Evolutionary conservation across 192 early-diverging fungal genomes (phyloP).

Genomic region (Podochytrium sp.): DNA sequence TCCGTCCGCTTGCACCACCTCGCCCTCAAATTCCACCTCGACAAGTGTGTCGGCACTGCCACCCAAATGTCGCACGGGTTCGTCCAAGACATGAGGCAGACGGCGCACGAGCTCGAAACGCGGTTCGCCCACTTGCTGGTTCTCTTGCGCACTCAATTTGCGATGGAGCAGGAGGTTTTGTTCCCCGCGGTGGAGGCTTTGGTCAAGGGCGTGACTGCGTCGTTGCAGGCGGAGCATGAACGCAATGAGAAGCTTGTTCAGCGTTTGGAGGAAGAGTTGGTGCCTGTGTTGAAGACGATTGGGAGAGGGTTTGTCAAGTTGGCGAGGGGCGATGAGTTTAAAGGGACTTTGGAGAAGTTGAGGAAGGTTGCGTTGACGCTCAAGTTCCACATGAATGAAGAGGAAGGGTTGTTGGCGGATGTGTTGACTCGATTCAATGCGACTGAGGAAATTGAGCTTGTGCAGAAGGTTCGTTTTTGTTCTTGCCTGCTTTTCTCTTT

Average conservation of each 20-base stretch:
- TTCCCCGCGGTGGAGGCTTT: conserved; percentile 30
- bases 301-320: background rate
- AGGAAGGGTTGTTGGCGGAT: background rate
- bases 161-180: conserved; percentile 29
- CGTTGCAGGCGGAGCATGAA: conserved; percentile 10
- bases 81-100: background rate
- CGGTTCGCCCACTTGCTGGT: background rate
- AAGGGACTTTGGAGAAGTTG: background rate
- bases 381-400: conserved; percentile 3
- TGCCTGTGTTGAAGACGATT: background rate
- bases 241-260: background rate
- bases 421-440: background rate
- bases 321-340: background rate
- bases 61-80: conserved; percentile 5
- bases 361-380: background rate
- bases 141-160: background rate
- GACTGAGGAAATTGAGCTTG: background rate
- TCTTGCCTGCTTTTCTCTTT: background rate
- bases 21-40: conserved; percentile 29
- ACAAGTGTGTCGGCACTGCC: background rate
- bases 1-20: conserved; percentile 26
- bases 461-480: background rate
- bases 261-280: background rate
- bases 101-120: background rate
- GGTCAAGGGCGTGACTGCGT: background rate